Percentiles rank a stretch among this genome's conserved stretches.
Conservation (phyloP, 768 basidiomycete species). For the Boletus insuetus region DNA sequence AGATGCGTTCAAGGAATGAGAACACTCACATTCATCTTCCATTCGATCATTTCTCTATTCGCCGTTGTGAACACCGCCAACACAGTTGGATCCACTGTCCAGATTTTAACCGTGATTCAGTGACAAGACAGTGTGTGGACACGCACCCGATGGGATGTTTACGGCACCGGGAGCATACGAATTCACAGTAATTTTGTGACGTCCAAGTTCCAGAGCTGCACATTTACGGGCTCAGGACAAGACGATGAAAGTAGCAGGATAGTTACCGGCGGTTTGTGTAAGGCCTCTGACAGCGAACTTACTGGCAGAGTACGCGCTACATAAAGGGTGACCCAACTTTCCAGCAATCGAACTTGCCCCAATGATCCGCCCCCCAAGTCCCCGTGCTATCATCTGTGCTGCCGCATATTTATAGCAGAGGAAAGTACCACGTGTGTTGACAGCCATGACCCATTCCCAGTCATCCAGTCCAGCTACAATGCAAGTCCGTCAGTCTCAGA, state of each 20-base stretch:
- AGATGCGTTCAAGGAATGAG: background rate
- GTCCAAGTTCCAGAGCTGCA: slow-evolving; percentile 26
- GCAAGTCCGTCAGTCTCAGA: background rate
- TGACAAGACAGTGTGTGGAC: too few species aligned
- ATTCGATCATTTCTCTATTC: background rate
- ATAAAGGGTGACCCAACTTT: slow-evolving; percentile 20
- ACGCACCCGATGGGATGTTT: slow-evolving; percentile 28
- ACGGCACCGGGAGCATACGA: slow-evolving; percentile 37
- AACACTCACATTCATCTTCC: background rate
- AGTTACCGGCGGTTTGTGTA: slow-evolving; percentile 37
- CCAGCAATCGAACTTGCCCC: slow-evolving; percentile 29
- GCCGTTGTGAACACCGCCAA: too few species aligned
- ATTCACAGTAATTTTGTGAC: slow-evolving; percentile 37
- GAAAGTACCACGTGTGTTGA: slow-evolving; percentile 36
- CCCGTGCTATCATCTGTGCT: slow-evolving; percentile 38
- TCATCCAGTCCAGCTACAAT: slow-evolving; percentile 31
- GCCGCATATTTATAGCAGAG: slow-evolving; percentile 42
- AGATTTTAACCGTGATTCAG: too few species aligned
- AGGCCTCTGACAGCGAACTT: slow-evolving; percentile 39
- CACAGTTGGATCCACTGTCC: too few species aligned
- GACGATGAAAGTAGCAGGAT: background rate
- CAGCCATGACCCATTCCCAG: slow-evolving; percentile 40
- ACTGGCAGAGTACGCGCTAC: slow-evolving; percentile 10
- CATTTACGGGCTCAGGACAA: background rate
- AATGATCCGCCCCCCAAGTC: slow-evolving; percentile 38